These are phyloP conservation scores for Naegleria gruberi DNA, from an alignment of 208 protist genomes.

Conservation along the genomic window DNA sequence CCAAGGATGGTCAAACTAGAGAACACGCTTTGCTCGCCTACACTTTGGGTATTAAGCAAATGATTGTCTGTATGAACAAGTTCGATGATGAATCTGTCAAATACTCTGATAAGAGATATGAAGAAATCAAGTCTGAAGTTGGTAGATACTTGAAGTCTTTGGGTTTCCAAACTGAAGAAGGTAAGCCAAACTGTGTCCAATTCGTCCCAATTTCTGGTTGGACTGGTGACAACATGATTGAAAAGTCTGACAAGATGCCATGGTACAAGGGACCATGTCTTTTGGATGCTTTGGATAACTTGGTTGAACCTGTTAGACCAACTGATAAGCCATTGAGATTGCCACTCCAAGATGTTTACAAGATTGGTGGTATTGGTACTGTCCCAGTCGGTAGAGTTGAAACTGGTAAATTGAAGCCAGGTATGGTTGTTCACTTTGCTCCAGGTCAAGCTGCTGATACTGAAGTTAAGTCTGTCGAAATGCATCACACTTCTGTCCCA, in stretches of 20 bases:
- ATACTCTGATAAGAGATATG: conserved; percentile 72
- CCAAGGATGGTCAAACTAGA: conserved; percentile 76
- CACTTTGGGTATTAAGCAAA: conserved; percentile 73
- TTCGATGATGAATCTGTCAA: conserved; percentile 74
- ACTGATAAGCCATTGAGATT: conserved; percentile 85
- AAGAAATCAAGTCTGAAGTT: conserved; percentile 69
- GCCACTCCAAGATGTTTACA: conserved; percentile 91
- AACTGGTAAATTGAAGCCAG: conserved; percentile 48
- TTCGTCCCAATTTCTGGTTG: conserved; percentile 90
- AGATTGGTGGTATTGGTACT: conserved; percentile 90
- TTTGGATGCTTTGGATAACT: conserved; percentile 74
- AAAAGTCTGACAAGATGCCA: conserved; percentile 67
- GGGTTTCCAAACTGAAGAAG: conserved; percentile 81
- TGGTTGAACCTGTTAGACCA: conserved; percentile 67
- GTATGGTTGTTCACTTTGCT: conserved; percentile 44
- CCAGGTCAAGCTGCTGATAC: conserved; percentile 32
- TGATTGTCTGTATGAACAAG: conserved; percentile 80
- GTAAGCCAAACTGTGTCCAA: conserved; percentile 35
- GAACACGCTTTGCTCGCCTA: conserved; percentile 76
- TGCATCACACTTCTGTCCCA: conserved; percentile 37
- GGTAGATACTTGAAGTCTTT: conserved; percentile 68
- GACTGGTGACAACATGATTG: conserved; percentile 86
- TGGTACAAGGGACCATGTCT: conserved; percentile 84
- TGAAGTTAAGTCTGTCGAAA: conserved; percentile 45
- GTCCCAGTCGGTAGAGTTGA: conserved; percentile 82